Evolutionary conservation across 306 rosid species (phyloP).

Genomic region (Rosa persica): DNA sequence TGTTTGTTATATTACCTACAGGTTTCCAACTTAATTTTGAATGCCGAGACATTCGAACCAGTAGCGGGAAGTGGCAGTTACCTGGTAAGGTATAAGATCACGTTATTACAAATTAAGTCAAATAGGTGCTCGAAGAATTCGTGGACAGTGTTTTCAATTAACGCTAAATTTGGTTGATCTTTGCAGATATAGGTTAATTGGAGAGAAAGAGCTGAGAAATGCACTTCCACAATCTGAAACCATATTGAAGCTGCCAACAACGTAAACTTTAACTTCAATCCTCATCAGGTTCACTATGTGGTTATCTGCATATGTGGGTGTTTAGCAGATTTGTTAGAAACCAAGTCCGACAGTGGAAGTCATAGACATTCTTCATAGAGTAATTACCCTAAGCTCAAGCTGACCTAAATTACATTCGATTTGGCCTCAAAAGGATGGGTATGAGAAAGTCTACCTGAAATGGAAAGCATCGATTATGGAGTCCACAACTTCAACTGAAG

Average conservation of each 20-base stretch:
- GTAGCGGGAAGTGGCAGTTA: background rate
- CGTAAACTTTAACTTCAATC: too few species aligned
- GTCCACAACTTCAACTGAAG: background rate
- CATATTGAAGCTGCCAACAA: too few species aligned
- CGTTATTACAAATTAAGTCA: background rate
- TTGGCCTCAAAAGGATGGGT: background rate
- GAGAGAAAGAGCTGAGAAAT: background rate
- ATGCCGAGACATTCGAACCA: background rate
- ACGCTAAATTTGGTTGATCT: too few species aligned
- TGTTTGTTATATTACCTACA: too few species aligned
- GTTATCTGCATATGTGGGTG: background rate
- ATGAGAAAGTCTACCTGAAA: background rate
- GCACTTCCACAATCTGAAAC: too few species aligned
- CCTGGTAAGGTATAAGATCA: background rate
- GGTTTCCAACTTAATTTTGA: background rate
- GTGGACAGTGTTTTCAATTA: too few species aligned
- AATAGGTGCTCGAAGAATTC: too few species aligned
- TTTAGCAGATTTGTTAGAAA: background rate
- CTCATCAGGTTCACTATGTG: too few species aligned
- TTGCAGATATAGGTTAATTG: background rate
- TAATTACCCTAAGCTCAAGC: too few species aligned
- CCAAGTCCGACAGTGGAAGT: too few species aligned
- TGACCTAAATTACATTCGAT: too few species aligned
- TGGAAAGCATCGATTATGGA: background rate
- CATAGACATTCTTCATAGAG: too few species aligned